Base-by-base conservation (phyloP, 2,329 filamentous ascomycete genomes). In the Zarea fungicola region DNA sequence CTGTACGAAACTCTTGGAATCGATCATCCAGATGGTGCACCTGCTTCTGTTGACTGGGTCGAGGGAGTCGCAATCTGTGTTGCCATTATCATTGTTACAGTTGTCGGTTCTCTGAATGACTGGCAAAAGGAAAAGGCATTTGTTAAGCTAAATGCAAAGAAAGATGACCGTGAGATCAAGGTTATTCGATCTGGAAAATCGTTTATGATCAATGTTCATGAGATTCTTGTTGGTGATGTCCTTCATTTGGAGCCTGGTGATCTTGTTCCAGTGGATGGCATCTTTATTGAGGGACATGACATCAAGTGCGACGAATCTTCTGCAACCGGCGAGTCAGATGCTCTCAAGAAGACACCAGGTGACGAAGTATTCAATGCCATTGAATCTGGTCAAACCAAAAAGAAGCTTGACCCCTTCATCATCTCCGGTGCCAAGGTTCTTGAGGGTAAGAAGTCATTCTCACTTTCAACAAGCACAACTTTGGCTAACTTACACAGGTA, bases 301-400 rank as follows among this genome's bases (percentile, higher is more conserved):
- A 58, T 75, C 51, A 72, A 84, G 62, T 89, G 84, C 58, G 85
- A 88, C 56, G 85, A 89, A 59, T 87, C 83, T 3, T 86, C 84
- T 10, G 82, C 83, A 1, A 88, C 85, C 22, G 85, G 85, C 55
- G 85, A 89, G 65, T 87, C 84, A 1, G 84, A 89, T 57, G 75
- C 83, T 43, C 77, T 87, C 63, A 83, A 81, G 64, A 89, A 89
- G 67, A 80, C 75, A 0, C 63, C 71, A 5, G 83, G 76, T 11
- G 72, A 80, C 10, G 74, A 80, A 41, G 81, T 83, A 42, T 80
- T 77, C 66, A 66, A 74, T 34, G 71, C 71, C 9, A 71, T 85
- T 13, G 68, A 75, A 40, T 67, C 72, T 22, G 71, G 68, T 31
- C 69, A 73, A 18, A 70, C 58, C 10, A 54, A 57, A 5, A 61